These are phyloP conservation scores for Exophiala oligosperma DNA, from an alignment of 2,329 filamentous ascomycete genomes.

Conservation along the genomic window DNA sequence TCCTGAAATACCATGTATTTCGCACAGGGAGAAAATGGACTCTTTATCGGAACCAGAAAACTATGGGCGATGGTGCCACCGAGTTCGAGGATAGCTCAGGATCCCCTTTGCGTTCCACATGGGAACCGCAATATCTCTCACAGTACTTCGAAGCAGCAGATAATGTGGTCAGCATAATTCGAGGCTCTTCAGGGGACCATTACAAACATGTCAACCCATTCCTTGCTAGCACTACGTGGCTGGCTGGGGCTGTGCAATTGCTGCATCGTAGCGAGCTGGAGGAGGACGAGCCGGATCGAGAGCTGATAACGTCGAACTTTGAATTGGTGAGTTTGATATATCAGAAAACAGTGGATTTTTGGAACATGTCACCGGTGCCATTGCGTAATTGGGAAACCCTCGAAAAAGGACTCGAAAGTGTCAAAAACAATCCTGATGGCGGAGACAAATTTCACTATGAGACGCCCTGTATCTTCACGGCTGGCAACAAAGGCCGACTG, in stretches of 20 bases:
- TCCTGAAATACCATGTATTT: slow-evolving; percentile 35
- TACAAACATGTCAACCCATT: slow-evolving; percentile 35
- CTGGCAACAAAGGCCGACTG: background rate
- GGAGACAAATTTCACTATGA: background rate
- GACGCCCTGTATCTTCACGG: background rate
- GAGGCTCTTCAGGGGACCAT: background rate
- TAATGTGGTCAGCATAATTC: slow-evolving; percentile 29
- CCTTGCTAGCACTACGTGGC: slow-evolving; percentile 35
- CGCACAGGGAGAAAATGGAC: slow-evolving; percentile 12
- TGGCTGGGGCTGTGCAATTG: slow-evolving; percentile 34
- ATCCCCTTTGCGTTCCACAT: background rate
- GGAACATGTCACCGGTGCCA: background rate
- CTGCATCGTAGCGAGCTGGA: slow-evolving; percentile 28
- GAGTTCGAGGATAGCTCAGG: background rate
- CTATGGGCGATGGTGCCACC: background rate
- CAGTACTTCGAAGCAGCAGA: slow-evolving; percentile 29
- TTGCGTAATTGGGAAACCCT: background rate
- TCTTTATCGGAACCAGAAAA: too few relatives aligned
- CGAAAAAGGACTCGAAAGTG: background rate
- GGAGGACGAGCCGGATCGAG: slow-evolving; percentile 30
- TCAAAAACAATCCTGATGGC: background rate
- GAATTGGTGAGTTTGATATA: background rate
- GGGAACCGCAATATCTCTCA: background rate
- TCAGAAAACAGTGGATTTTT: background rate
- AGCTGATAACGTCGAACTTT: background rate